phyloP scores from a whole-genome alignment of 2,329 filamentous ascomycete species.

The Colletotrichum navitas region DNA sequence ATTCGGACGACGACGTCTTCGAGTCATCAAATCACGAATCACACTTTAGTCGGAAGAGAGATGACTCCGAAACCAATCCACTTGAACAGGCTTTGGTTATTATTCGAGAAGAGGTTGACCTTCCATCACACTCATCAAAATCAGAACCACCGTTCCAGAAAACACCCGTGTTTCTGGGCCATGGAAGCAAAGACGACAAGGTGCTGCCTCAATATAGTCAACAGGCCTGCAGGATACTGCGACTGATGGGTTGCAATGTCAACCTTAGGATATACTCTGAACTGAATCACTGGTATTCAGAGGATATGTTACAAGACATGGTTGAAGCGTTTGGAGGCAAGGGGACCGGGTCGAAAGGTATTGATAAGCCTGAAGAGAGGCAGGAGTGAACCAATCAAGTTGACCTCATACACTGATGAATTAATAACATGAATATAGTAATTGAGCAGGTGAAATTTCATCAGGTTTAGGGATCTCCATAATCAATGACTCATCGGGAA shows the following conservation, averaged over 20 bases:
- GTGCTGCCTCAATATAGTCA: constrained; percentile 54
- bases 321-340: constrained; percentile 47
- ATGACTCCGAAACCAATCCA: neutral
- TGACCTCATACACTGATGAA: neutral
- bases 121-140: constrained; percentile 17
- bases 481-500: neutral
- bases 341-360: too few relatives aligned
- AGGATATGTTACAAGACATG: constrained; percentile 56
- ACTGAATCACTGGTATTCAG: constrained; percentile 61
- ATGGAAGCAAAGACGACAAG: constrained; percentile 58
- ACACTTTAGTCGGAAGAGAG: neutral
- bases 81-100: constrained; percentile 5
- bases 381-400: neutral
- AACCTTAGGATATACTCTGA: constrained; percentile 55
- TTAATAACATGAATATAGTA: too few relatives aligned
- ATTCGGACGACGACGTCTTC: neutral
- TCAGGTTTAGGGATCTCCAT: neutral
- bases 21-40: neutral
- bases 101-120: constrained; percentile 17
- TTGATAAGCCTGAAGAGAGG: neutral
- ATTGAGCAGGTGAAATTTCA: neutral
- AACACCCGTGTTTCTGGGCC: constrained; percentile 60
- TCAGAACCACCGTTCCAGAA: constrained; percentile 39
- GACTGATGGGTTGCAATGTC: constrained; percentile 51
- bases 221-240: constrained; percentile 51